Conservation (phyloP, 257 asterid species). For the Fraxinus cuspidata region DNA sequence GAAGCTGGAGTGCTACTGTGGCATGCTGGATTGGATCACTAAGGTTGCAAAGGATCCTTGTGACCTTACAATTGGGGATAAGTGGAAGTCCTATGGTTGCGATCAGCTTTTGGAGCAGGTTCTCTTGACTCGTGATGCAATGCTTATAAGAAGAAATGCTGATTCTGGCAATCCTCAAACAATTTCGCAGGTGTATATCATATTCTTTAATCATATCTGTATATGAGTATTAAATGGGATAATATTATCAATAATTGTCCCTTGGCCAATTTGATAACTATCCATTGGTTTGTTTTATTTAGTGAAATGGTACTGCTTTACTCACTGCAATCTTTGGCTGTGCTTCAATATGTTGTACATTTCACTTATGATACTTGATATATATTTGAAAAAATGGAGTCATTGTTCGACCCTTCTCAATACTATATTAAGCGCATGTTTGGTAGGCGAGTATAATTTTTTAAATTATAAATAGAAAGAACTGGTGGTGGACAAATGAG, state of each 20-base stretch:
- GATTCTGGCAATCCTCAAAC: constrained; percentile 46
- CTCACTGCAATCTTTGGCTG: too few relatives aligned
- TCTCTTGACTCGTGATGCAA: constrained; percentile 57
- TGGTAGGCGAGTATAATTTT: too few relatives aligned
- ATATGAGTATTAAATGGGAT: not conserved
- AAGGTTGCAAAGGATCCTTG: constrained; percentile 71
- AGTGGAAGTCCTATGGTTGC: constrained; percentile 64
- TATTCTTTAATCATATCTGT: constrained; percentile 16
- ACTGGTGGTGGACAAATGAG: too few relatives aligned
- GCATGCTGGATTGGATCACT: constrained; percentile 61
- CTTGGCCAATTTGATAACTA: constrained; percentile 13
- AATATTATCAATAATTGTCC: not conserved
- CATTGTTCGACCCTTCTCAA: not conserved
- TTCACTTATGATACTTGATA: not conserved
- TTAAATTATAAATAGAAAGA: too few relatives aligned
- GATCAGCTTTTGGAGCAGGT: constrained; percentile 69
- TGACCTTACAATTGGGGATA: constrained; percentile 45
- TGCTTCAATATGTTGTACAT: not conserved
- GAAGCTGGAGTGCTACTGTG: constrained; percentile 42
- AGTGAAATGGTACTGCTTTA: too few relatives aligned
- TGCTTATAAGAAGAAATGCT: constrained; percentile 46
- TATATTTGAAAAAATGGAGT: not conserved
- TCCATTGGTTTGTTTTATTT: not conserved
- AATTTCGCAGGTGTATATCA: constrained; percentile 54
- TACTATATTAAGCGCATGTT: too few relatives aligned